These are phyloP conservation scores for Castanospermum australe DNA, from an alignment of 306 rosid species.

Conservation along the genomic window DNA sequence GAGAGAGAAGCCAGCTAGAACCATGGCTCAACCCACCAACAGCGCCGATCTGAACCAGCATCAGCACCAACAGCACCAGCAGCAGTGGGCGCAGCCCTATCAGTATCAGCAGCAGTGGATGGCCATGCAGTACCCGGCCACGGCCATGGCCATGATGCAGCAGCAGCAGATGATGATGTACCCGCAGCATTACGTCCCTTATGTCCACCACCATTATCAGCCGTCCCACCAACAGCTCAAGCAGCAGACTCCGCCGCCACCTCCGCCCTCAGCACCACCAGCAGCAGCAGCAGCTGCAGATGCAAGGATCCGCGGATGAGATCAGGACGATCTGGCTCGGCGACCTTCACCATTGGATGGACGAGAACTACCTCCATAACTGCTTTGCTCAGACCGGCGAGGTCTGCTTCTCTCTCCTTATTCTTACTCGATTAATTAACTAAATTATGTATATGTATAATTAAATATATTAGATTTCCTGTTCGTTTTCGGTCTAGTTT, in stretches of 20 bases:
- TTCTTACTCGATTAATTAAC: no score
- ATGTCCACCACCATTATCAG: slow-evolving; percentile 49
- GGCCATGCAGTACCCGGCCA: slow-evolving; percentile 91
- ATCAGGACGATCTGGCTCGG: slow-evolving; percentile 92
- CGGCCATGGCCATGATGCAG: slow-evolving; percentile 97
- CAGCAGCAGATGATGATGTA: slow-evolving; percentile 99
- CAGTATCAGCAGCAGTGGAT: slow-evolving; percentile 85
- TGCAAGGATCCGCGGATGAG: slow-evolving; percentile 62
- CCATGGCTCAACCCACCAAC: slow-evolving; percentile 62
- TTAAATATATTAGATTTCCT: slow-evolving; percentile 8
- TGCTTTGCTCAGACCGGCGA: slow-evolving; percentile 86
- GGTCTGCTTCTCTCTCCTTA: slow-evolving; percentile 33
- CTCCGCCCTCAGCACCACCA: slow-evolving; percentile 33
- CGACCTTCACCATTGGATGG: slow-evolving; percentile 95
- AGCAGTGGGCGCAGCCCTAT: slow-evolving; percentile 45
- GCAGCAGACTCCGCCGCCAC: slow-evolving; percentile 21
- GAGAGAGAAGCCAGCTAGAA: background rate
- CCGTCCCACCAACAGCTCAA: slow-evolving; percentile 42
- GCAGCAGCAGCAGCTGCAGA: slow-evolving; percentile 34
- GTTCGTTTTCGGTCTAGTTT: background rate
- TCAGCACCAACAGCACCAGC: slow-evolving; percentile 41
- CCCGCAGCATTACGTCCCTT: slow-evolving; percentile 80
- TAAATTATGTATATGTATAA: no score
- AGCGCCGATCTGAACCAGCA: slow-evolving; percentile 62
- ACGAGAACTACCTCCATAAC: slow-evolving; percentile 68